Percentiles rank a stretch among this genome's conserved stretches.
Conservation (phyloP, 495 filamentous ascomycete species). For the Parathielavia appendiculata region DNA sequence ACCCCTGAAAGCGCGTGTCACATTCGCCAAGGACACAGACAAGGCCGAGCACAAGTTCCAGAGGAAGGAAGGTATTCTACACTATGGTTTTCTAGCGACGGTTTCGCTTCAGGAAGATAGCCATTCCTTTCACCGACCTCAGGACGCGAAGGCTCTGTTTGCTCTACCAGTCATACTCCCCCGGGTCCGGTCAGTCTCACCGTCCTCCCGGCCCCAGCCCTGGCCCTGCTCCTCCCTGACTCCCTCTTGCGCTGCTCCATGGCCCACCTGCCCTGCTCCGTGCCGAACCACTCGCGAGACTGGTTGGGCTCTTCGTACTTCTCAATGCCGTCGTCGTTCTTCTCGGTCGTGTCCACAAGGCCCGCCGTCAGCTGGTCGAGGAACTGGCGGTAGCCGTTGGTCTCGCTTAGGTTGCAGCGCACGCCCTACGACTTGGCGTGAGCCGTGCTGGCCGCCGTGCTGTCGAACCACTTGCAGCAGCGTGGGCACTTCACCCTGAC, state of each 20-base stretch:
- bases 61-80: neutral
- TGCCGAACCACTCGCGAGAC: conserved; percentile 7
- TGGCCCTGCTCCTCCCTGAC: neutral
- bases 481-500: conserved; percentile 30
- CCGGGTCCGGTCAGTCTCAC: neutral
- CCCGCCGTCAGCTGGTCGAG: conserved; percentile 26
- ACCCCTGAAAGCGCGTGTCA: neutral
- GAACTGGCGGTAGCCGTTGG: conserved; percentile 18
- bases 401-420: conserved; percentile 24
- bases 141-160: neutral
- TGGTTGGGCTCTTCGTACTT: conserved; percentile 25
- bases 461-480: conserved; percentile 30
- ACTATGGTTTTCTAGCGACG: no score
- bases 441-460: conserved; percentile 27
- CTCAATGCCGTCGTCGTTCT: conserved; percentile 24
- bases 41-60: neutral
- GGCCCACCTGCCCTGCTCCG: neutral
- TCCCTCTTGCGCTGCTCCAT: neutral
- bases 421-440: conserved; percentile 31
- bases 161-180: neutral
- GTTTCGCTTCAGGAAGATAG: no score
- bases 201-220: neutral
- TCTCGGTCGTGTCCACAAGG: conserved; percentile 24
- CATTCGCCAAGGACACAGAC: neutral
- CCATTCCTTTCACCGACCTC: no score